Percentiles rank a stretch among this genome's conserved stretches.
phyloP scores from a whole-genome alignment of 257 asterid genomes.

The Lithospermum erythrorhizon region DNA sequence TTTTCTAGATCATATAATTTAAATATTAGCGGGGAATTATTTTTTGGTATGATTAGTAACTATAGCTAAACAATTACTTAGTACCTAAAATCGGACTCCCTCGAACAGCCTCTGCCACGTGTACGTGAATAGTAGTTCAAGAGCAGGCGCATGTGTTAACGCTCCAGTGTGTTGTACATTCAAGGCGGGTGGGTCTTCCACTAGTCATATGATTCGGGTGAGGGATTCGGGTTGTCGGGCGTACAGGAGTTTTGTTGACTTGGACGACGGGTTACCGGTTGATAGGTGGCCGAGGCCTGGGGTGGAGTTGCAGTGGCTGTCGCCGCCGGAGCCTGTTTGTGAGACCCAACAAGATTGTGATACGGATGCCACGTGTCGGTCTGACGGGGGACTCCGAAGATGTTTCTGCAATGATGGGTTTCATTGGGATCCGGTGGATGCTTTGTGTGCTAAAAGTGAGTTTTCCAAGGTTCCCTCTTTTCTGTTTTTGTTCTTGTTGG shows the following conservation, averaged over 20 bases:
- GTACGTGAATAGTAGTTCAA: conserved; percentile 26
- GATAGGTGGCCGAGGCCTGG: conserved; percentile 63
- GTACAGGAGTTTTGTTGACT: conserved; percentile 63
- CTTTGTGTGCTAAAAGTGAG: conserved; percentile 47
- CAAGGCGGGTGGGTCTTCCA: conserved; percentile 70
- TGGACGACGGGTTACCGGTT: conserved; percentile 45
- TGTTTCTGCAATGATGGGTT: conserved; percentile 64
- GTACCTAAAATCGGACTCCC: too few species aligned
- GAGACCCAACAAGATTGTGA: conserved; percentile 51
- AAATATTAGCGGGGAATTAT: too few species aligned
- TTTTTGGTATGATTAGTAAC: too few species aligned
- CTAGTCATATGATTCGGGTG: conserved; percentile 40
- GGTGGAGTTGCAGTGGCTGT: conserved; percentile 69
- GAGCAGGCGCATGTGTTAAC: conserved; percentile 22
- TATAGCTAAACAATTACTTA: too few species aligned
- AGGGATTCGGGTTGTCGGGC: conserved; percentile 59
- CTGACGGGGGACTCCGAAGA: conserved; percentile 34
- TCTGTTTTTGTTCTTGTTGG: neutral
- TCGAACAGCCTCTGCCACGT: conserved; percentile 73
- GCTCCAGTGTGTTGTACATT: conserved; percentile 52
- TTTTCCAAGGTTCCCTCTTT: neutral
- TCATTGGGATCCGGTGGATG: conserved; percentile 59
- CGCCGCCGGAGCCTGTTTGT: conserved; percentile 58
- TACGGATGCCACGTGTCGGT: conserved; percentile 46
- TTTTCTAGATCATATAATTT: too few species aligned